Percentiles rank a stretch among this genome's conserved stretches.
These are phyloP conservation scores for Thalia dealbata DNA, from an alignment of 176 grass and related monocot species.

Conservation along the genomic window DNA sequence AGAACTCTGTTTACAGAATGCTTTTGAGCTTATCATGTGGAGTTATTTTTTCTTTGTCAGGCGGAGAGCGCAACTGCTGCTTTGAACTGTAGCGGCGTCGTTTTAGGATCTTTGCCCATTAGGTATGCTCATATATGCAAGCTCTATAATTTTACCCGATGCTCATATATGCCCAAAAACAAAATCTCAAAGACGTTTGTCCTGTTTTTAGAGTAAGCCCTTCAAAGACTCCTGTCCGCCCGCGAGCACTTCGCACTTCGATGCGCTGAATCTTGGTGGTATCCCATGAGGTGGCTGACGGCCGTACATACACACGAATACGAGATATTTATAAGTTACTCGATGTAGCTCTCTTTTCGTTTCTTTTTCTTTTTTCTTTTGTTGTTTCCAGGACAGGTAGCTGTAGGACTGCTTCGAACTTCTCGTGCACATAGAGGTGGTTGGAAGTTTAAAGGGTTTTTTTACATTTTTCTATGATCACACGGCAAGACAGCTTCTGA, in stretches of 20 bases:
- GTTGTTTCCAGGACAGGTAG: background rate
- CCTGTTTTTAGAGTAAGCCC: conserved; percentile 77
- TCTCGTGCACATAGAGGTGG: conserved; percentile 49
- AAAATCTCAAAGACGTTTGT: background rate
- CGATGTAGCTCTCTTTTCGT: conserved; percentile 8
- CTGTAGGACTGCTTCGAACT: conserved; percentile 18
- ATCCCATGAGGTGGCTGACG: conserved; percentile 63
- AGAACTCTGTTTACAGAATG: background rate
- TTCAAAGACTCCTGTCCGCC: conserved; percentile 95
- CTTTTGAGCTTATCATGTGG: conserved; percentile 8
- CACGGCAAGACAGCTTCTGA: too few relatives aligned
- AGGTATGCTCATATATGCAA: conserved; percentile 40
- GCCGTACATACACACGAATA: conserved; percentile 63
- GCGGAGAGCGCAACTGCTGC: conserved; percentile 98
- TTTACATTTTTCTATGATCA: background rate
- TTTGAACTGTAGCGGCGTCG: conserved; percentile 88
- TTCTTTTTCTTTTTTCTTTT: conserved; percentile 12
- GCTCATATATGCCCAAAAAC: background rate
- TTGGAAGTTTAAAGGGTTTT: conserved; percentile 19
- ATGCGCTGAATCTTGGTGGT: conserved; percentile 64
- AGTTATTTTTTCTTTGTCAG: conserved; percentile 38
- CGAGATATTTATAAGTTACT: conserved; percentile 41
- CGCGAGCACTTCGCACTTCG: conserved; percentile 56
- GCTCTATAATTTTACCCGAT: background rate
- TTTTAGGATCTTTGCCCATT: conserved; percentile 88